Evolutionary conservation across 2,329 filamentous ascomycete genomes (phyloP).

Genomic region (Talaromyces funiculosus): DNA sequence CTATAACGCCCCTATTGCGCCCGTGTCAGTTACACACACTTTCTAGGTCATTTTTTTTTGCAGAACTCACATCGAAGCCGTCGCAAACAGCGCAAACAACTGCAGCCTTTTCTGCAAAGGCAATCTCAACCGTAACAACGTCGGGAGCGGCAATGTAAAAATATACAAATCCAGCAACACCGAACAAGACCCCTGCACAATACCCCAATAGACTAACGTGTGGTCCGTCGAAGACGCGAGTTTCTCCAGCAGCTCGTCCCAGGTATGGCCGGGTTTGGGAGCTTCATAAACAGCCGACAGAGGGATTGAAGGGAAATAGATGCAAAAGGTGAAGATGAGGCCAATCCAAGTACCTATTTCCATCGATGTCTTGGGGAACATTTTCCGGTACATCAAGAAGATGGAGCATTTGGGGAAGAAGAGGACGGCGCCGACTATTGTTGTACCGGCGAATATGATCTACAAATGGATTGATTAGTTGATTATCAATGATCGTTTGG

Average conservation of each 20-base stretch:
- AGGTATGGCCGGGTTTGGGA: not conserved
- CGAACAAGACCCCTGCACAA: not conserved
- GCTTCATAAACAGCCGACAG: not conserved
- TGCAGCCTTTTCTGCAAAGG: not conserved
- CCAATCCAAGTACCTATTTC: not conserved
- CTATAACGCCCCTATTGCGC: not conserved
- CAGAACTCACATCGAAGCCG: not conserved
- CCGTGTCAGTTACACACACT: not conserved
- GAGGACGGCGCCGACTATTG: not conserved
- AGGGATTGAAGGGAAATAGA: not conserved
- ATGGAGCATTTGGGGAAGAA: not conserved
- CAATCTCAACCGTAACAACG: not conserved
- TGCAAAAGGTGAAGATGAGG: not conserved
- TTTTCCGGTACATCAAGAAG: not conserved
- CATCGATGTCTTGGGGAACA: not conserved
- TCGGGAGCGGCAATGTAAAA: not conserved
- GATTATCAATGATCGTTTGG: not conserved
- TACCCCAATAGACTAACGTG: not conserved
- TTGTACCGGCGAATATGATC: not conserved
- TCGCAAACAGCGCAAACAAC: not conserved
- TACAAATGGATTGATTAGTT: not conserved
- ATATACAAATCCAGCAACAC: not conserved
- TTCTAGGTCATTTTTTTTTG: too few species aligned
- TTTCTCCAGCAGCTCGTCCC: not conserved
- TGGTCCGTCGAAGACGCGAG: not conserved